Conservation (phyloP, 805 yeast genomes). For the Starmera amethionina region DNA sequence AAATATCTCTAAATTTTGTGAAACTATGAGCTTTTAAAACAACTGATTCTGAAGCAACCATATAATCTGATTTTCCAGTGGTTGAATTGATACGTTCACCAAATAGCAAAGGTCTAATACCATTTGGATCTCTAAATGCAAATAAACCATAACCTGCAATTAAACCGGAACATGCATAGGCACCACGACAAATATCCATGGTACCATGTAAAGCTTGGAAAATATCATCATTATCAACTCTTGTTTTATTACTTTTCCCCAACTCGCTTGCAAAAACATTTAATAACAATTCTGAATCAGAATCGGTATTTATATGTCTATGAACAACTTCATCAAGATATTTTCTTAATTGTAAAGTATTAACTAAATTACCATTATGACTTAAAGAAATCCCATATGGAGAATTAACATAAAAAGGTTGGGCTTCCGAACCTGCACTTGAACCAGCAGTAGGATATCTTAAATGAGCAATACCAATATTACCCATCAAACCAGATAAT, state of each 20-base stretch:
- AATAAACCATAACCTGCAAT: constrained; percentile 92
- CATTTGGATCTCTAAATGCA: constrained; percentile 96
- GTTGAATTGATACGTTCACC: constrained; percentile 63
- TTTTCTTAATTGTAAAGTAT: constrained; percentile 64
- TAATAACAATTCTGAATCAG: constrained; percentile 84
- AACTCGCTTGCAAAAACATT: constrained; percentile 89
- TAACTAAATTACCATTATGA: constrained; percentile 93
- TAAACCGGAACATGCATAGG: constrained; percentile 94
- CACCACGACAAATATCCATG: constrained; percentile 77
- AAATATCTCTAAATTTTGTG: constrained; percentile 65
- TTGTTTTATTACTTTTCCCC: constrained; percentile 82
- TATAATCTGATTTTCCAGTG: constrained; percentile 73
- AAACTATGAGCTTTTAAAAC: constrained; percentile 90
- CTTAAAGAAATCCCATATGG: constrained; percentile 89
- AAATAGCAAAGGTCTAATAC: constrained; percentile 81
- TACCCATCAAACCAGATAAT: constrained; percentile 73
- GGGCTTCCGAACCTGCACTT: constrained; percentile 92
- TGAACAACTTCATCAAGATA: constrained; percentile 90
- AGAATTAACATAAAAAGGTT: constrained; percentile 94
- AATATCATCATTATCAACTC: constrained; percentile 86
- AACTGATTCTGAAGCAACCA: constrained; percentile 93
- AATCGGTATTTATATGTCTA: constrained; percentile 95
- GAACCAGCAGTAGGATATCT: constrained; percentile 98
- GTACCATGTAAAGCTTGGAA: constrained; percentile 82
- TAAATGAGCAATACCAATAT: constrained; percentile 91